A percentile compares a stretch with the other conserved stretches of the same genome.
phyloP scores from a whole-genome alignment of 192 early-diverging fungal species.

The Backusella australiensis region DNA sequence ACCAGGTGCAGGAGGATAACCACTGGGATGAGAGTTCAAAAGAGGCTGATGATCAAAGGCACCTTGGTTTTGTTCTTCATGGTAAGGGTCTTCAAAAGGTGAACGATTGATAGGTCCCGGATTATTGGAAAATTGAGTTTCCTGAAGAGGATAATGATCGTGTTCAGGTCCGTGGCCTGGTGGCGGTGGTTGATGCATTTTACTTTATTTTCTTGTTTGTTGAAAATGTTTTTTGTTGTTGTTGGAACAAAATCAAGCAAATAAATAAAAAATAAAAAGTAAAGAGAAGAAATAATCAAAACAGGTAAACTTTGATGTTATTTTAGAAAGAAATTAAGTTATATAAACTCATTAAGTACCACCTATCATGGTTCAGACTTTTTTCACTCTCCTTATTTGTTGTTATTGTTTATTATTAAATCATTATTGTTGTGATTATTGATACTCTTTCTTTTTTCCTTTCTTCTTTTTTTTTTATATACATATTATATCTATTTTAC shows the following conservation, averaged over 20 bases:
- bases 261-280: neutral
- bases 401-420: neutral
- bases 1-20: slow-evolving; percentile 30
- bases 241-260: neutral
- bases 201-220: neutral
- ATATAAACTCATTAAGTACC: slow-evolving; percentile 4
- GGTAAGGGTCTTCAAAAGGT: slow-evolving; percentile 34
- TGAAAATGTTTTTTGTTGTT: neutral
- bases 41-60: slow-evolving; percentile 25
- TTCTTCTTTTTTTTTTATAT: neutral
- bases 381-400: neutral
- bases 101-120: slow-evolving; percentile 21
- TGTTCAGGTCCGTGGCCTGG: slow-evolving; percentile 10
- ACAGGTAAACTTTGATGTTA: neutral
- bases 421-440: neutral
- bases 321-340: slow-evolving; percentile 8
- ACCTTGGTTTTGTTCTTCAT: slow-evolving; percentile 9
- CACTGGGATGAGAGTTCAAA: slow-evolving; percentile 9
- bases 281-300: neutral
- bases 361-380: neutral
- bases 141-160: slow-evolving; percentile 38
- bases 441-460: neutral
- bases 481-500: no score
- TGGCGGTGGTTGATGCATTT: slow-evolving; percentile 23
- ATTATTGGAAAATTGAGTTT: slow-evolving; percentile 32